A percentile compares a stretch with the other conserved stretches of the same genome.
Evolutionary conservation across 2,329 filamentous ascomycete species (phyloP).

Genomic region (Cladophialophora carrionii): DNA sequence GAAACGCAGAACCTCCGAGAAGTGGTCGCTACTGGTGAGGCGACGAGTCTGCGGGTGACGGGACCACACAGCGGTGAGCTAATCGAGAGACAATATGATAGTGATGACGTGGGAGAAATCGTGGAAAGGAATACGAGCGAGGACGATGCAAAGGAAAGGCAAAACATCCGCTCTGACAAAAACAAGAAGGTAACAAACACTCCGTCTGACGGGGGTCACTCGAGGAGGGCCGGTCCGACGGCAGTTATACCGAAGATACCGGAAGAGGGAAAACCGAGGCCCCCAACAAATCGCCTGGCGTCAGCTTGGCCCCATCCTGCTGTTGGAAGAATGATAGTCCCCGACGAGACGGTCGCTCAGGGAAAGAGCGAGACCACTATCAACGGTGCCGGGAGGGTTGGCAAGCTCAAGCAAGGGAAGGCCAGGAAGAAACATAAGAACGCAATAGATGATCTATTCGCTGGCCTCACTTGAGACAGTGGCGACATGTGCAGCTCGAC

Average conservation of each 20-base stretch:
- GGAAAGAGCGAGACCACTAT: background rate
- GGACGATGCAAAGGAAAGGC: background rate
- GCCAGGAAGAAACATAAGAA: conserved; percentile 63
- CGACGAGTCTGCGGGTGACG: conserved; percentile 25
- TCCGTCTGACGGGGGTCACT: background rate
- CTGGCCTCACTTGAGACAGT: conserved; percentile 55
- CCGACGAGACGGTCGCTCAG: background rate
- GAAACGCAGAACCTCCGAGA: conserved; percentile 29
- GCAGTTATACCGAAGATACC: background rate
- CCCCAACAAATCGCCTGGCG: too few relatives aligned
- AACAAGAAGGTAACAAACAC: background rate
- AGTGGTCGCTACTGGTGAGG: conserved; percentile 29
- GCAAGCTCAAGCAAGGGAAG: conserved; percentile 6
- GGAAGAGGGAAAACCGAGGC: background rate
- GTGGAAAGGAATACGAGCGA: conserved; percentile 18
- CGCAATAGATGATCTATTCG: conserved; percentile 75
- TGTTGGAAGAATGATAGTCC: background rate
- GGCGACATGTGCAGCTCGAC: background rate
- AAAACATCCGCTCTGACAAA: background rate
- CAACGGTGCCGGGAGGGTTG: background rate
- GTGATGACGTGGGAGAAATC: conserved; percentile 33
- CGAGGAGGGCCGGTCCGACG: background rate
- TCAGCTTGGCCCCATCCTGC: background rate
- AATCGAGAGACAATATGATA: conserved; percentile 31
- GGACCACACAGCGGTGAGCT: conserved; percentile 28